Percentiles rank a stretch among this genome's conserved stretches.
These are phyloP conservation scores for Saturnispora halmiae DNA, from an alignment of 805 yeast species.

Conservation along the genomic window DNA sequence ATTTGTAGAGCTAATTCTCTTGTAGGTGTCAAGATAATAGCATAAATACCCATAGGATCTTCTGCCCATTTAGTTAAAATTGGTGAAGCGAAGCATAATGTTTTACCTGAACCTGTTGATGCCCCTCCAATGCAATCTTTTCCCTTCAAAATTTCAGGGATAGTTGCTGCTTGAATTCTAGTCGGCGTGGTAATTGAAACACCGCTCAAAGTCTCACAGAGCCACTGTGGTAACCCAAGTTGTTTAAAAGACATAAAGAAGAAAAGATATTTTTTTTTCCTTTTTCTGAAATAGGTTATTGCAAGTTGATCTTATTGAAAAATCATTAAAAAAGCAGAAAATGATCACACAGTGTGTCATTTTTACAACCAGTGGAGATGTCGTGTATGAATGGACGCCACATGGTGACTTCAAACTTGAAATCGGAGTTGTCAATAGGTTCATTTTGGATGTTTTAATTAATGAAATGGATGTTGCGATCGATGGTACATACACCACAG, in stretches of 20 bases:
- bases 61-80: constrained; percentile 91
- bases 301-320: background rate
- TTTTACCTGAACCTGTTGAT: constrained; percentile 95
- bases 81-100: constrained; percentile 96
- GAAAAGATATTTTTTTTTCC: background rate
- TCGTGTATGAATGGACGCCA: constrained; percentile 2
- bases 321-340: background rate
- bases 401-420: background rate
- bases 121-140: constrained; percentile 97
- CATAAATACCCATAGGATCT: constrained; percentile 90
- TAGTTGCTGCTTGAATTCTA: constrained; percentile 77
- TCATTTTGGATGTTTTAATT: constrained; percentile 42
- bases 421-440: constrained; percentile 26
- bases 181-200: constrained; percentile 84
- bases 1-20: constrained; percentile 94
- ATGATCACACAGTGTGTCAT: constrained; percentile 9
- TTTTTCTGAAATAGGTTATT: background rate
- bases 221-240: constrained; percentile 81
- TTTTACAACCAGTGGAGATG: constrained; percentile 4
- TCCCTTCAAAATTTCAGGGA: constrained; percentile 76
- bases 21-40: constrained; percentile 82
- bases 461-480: constrained; percentile 28
- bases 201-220: constrained; percentile 65
- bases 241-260: constrained; percentile 18
- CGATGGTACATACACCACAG: constrained; percentile 15